phyloP scores from a whole-genome alignment of 2,329 filamentous ascomycete genomes.

The Xylogone sp. region DNA sequence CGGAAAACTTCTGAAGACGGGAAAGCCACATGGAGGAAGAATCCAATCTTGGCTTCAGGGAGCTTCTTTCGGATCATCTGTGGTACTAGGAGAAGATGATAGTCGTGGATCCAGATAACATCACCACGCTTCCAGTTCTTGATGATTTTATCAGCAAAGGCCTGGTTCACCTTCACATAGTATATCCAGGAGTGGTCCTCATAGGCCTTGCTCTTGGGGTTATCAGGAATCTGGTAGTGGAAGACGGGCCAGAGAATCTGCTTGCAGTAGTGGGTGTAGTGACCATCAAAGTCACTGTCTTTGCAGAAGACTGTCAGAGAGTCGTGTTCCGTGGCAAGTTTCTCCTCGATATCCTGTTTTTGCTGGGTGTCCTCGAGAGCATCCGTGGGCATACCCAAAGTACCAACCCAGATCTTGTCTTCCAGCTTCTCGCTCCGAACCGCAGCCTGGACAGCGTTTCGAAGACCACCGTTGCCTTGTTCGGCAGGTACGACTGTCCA shows the following conservation, averaged over 20 bases:
- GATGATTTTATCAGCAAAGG: constrained; percentile 86
- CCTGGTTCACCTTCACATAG: constrained; percentile 89
- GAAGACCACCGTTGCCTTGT: constrained; percentile 87
- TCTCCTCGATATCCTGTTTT: constrained; percentile 79
- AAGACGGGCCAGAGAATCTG: constrained; percentile 97
- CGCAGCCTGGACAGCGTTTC: constrained; percentile 81
- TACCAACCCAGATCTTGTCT: constrained; percentile 87
- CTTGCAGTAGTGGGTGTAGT: constrained; percentile 96
- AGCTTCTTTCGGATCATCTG: constrained; percentile 85
- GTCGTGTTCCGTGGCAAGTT: constrained; percentile 74
- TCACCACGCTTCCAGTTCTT: constrained; percentile 93
- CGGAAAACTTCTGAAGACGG: constrained; percentile 95
- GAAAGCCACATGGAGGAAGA: constrained; percentile 94
- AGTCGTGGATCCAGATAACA: constrained; percentile 93
- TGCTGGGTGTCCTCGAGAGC: constrained; percentile 69
- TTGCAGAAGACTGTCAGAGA: constrained; percentile 81
- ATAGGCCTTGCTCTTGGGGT: constrained; percentile 97
- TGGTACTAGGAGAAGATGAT: constrained; percentile 86
- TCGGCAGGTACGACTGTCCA: constrained; percentile 84
- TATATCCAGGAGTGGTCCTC: constrained; percentile 96
- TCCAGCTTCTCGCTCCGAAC: constrained; percentile 63
- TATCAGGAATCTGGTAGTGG: constrained; percentile 96
- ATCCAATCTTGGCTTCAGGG: constrained; percentile 90
- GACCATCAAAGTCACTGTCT: constrained; percentile 90
- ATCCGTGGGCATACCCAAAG: constrained; percentile 91